phyloP scores from a whole-genome alignment of 2,329 filamentous ascomycete genomes.

The Microdochium bolleyi region DNA sequence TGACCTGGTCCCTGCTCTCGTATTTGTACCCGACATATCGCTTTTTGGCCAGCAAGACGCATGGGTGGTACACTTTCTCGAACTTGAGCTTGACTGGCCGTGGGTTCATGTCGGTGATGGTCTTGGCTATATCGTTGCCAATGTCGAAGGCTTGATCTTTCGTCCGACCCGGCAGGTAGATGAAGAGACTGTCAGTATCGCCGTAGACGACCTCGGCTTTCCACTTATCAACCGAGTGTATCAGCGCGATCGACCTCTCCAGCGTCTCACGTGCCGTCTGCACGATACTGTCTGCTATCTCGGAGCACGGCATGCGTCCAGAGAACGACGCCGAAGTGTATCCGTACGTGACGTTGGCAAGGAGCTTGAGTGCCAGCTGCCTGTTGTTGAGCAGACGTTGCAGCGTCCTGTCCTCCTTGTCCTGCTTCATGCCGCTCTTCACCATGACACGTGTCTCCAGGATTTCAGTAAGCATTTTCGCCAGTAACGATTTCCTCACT shows the following conservation, averaged over 20 bases:
- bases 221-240: slow-evolving; percentile 83
- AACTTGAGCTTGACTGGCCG: slow-evolving; percentile 93
- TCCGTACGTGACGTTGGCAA: slow-evolving; percentile 98
- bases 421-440: slow-evolving; percentile 90
- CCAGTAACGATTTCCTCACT: slow-evolving; percentile 81
- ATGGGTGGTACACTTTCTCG: slow-evolving; percentile 96
- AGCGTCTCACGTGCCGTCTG: slow-evolving; percentile 92
- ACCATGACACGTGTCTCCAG: slow-evolving; percentile 96
- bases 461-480: slow-evolving; percentile 95
- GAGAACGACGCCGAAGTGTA: slow-evolving; percentile 97
- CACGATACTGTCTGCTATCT: slow-evolving; percentile 97
- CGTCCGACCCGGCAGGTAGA: slow-evolving; percentile 81
- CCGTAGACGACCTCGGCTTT: slow-evolving; percentile 96
- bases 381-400: slow-evolving; percentile 88
- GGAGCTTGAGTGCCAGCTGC: slow-evolving; percentile 86
- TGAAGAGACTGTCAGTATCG: slow-evolving; percentile 91
- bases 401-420: slow-evolving; percentile 78
- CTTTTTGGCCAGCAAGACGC: slow-evolving; percentile 90
- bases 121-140: slow-evolving; percentile 82
- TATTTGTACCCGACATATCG: slow-evolving; percentile 98
- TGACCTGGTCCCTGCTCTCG: slow-evolving; percentile 64
- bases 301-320: slow-evolving; percentile 93
- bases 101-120: slow-evolving; percentile 84
- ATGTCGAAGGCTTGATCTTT: slow-evolving; percentile 86
- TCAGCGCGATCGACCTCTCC: slow-evolving; percentile 85